Base-by-base conservation (phyloP, 78 protist species). In the Chrysochromulina tobinii region DNA sequence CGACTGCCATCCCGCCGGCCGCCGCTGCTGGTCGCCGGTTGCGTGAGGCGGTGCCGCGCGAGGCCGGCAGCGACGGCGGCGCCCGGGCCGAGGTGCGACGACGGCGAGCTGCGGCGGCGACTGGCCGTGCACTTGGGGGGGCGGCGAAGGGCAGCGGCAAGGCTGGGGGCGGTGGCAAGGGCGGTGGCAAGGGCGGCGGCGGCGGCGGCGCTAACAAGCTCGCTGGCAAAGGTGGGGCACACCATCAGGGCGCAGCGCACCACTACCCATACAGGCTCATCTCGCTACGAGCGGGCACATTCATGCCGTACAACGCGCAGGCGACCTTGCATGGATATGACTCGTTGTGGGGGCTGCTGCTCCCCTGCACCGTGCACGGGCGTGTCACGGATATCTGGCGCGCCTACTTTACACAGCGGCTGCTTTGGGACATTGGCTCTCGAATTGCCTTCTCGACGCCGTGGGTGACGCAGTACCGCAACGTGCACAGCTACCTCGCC, bases 381-480 rank as follows among this genome's bases (percentile, higher is more conserved):
- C 69, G 91, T 17, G 91, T 89, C 50, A 17, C 91, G 5, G 91
- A 89, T 50, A 89, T 89, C 64, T 89, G 91, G 91, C 77, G 91
- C 61, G 17, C 27, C 25, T 84, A 59, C 68, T 14, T 58, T 8
- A 53, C 55, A 23, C 77, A 61, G 51, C 61, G 51, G 11, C n/a
- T 48, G 54, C 50, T 58, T 6, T 18, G 68, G 59, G 55, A 50
- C 59, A 9, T 67, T 2, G 81, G 81, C 27, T n/a, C 3, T 25
- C 59, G 53, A 20, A 2, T 88, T 54, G 90, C 83, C n/a, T 88
- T 88, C 90, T 2, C 90, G 12, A 9, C 77, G 15, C 79, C 90
- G 55, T 61, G 54, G 81, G 90, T 67, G 25, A 48, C 0, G 23
- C 90, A 88, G 27, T 2, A 20, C 50, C 73, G 90, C 55, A 88